phyloP scores from a whole-genome alignment of 352 stramenopile species.

The Phytophthora foliorum region DNA sequence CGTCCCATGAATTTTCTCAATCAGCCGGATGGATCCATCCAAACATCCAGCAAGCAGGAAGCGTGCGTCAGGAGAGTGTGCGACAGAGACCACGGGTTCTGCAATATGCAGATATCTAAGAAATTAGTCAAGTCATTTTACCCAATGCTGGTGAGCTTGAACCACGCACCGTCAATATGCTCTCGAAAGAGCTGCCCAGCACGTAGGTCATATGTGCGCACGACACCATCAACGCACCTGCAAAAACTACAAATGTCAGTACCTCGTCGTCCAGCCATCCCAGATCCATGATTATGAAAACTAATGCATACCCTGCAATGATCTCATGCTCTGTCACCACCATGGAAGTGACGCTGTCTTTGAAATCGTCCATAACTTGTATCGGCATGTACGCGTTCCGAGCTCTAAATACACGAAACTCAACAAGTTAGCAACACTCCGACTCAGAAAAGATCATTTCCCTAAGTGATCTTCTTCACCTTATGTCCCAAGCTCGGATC shows the following conservation, averaged over 20 bases:
- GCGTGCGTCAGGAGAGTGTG: slow-evolving; percentile 75
- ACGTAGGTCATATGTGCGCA: slow-evolving; percentile 89
- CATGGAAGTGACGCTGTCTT: slow-evolving; percentile 90
- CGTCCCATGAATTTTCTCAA: slow-evolving; percentile 70
- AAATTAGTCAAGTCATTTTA: slow-evolving; percentile 1
- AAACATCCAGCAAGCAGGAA: slow-evolving; percentile 85
- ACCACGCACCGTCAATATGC: slow-evolving; percentile 67
- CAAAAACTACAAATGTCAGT: slow-evolving; percentile 1
- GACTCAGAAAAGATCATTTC: neutral
- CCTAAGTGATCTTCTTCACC: slow-evolving; percentile 30
- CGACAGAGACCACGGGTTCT: slow-evolving; percentile 85
- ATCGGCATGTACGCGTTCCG: slow-evolving; percentile 83
- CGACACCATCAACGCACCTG: slow-evolving; percentile 85
- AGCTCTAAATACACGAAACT: slow-evolving; percentile 44
- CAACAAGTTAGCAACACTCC: slow-evolving; percentile 9
- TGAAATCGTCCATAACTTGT: slow-evolving; percentile 89
- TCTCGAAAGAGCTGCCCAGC: slow-evolving; percentile 74
- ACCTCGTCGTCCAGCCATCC: neutral
- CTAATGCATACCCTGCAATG: slow-evolving; percentile 61
- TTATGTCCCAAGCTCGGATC: slow-evolving; percentile 79
- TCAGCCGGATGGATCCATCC: slow-evolving; percentile 77
- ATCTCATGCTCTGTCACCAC: slow-evolving; percentile 82
- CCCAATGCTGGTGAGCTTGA: neutral
- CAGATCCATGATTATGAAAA: neutral
- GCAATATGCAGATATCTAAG: slow-evolving; percentile 10